Conservation (phyloP, 257 asterid genomes). For the Solanum medicagineum region DNA sequence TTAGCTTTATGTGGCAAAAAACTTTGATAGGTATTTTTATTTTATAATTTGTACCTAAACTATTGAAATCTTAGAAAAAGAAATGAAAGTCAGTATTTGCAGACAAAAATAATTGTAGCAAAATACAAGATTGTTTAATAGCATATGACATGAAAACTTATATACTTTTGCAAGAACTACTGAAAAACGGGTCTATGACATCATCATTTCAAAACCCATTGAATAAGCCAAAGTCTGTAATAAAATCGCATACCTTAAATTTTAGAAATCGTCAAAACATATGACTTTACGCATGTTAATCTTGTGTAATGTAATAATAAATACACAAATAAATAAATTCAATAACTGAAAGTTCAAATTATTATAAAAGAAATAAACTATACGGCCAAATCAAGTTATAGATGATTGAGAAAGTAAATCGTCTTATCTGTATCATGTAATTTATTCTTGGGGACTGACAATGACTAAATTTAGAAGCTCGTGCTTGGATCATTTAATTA, state of each 20-base stretch:
- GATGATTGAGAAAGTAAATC: neutral
- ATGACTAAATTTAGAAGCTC: neutral
- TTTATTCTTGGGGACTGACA: neutral
- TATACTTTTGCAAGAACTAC: conserved; percentile 51
- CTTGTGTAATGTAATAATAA: neutral
- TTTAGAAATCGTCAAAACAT: neutral
- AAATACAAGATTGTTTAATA: conserved; percentile 29
- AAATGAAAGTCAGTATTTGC: neutral
- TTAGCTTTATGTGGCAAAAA: conserved; percentile 59
- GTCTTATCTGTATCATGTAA: neutral
- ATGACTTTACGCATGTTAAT: neutral
- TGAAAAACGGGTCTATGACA: conserved; percentile 27
- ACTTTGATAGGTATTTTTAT: conserved; percentile 59
- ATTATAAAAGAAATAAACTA: neutral
- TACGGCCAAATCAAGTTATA: neutral
- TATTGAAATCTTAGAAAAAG: conserved; percentile 41
- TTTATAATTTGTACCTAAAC: conserved; percentile 82
- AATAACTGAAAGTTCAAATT: neutral
- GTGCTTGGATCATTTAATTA: neutral
- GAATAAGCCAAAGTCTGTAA: conserved; percentile 59
- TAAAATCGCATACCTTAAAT: neutral
- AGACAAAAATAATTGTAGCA: neutral
- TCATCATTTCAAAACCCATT: conserved; percentile 32
- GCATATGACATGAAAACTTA: conserved; percentile 61
- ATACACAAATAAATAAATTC: neutral